A percentile compares a stretch with the other conserved stretches of the same genome.
These are phyloP conservation scores for Aspergillus novoparasiticus DNA, from an alignment of 2,329 filamentous ascomycete species.

Conservation along the genomic window DNA sequence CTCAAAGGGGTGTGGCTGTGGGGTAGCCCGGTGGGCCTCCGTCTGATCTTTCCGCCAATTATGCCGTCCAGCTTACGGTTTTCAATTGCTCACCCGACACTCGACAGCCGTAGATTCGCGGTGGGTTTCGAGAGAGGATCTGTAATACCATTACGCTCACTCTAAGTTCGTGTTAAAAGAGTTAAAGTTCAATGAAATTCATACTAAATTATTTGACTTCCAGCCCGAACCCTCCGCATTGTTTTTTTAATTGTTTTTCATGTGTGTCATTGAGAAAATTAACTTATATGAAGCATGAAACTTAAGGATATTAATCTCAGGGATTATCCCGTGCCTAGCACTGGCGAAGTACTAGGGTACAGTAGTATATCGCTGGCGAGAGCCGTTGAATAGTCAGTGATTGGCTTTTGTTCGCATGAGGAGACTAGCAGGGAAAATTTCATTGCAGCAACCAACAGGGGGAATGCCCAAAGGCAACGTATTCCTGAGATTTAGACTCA, in stretches of 20 bases:
- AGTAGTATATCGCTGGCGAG: neutral
- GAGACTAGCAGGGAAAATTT: neutral
- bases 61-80: neutral
- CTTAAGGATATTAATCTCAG: neutral
- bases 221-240: neutral
- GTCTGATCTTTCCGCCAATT: conserved; percentile 6
- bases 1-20: conserved; percentile 18
- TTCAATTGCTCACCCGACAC: conserved; percentile 9
- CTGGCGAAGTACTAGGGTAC: neutral
- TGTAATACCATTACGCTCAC: conserved; percentile 8
- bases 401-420: neutral
- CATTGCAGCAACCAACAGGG: neutral
- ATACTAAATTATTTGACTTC: neutral
- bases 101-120: neutral
- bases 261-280: neutral
- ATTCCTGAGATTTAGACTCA: neutral
- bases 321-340: neutral
- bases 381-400: neutral
- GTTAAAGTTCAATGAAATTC: conserved; percentile 3
- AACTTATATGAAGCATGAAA: neutral
- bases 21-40: conserved; percentile 10
- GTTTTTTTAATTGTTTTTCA: neutral
- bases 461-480: neutral
- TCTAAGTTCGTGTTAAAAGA: neutral
- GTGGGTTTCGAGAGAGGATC: neutral